Base-by-base conservation (phyloP, 208 protist species). In the Acanthamoeba triangularis region DNA sequence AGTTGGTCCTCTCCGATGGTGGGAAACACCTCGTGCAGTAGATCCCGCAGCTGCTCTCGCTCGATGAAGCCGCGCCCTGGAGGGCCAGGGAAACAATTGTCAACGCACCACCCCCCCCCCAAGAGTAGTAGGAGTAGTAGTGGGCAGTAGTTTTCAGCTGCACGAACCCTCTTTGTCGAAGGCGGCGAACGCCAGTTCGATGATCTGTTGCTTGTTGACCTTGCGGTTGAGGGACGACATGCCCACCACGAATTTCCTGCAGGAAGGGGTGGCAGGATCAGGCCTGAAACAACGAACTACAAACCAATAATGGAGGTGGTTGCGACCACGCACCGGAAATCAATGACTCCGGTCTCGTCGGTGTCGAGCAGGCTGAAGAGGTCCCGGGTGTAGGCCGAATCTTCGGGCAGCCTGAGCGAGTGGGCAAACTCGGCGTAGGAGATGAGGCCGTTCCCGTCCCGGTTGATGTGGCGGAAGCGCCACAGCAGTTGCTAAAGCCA, bases 171-270 rank as follows among this genome's bases (percentile, higher is more conserved):
- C 76, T 30, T 33, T 47, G 47, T 84, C 76, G n/a, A 84, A 84
- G 16, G 76, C 76, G 10, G 76, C 76, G n/a, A 84, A 84, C 6
- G 76, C 76, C 44, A 84, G 44, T 20, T 84, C 76, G 44, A 84
- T 84, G 47, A 84, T 84, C 76, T 84, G 76, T 13, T 84, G 76
- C 44, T 84, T 84, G 76, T 84, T 25, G 6, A 84, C 76, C 76
- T 84, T 84, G 44, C 76, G 76, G 47, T 84, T 84, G 76, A 84
- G 76, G 37, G 76, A 84, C 10, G 76, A 84, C 76, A 84, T 84
- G 76, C 76, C 76, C 44, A 84, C 47, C 76, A 84, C 76, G 25
- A 84, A 84, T 56, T 84, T 84, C 25, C 76, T 84, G 72, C n/a
- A 82, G n/a, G n/a, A n/a, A n/a, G n/a, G n/a, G n/a, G n/a, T n/a